Evolutionary conservation across 2,329 filamentous ascomycete species (phyloP), one percentile per base, ranked within the genome.

Genomic region (Apiospora kogelbergensis): DNA sequence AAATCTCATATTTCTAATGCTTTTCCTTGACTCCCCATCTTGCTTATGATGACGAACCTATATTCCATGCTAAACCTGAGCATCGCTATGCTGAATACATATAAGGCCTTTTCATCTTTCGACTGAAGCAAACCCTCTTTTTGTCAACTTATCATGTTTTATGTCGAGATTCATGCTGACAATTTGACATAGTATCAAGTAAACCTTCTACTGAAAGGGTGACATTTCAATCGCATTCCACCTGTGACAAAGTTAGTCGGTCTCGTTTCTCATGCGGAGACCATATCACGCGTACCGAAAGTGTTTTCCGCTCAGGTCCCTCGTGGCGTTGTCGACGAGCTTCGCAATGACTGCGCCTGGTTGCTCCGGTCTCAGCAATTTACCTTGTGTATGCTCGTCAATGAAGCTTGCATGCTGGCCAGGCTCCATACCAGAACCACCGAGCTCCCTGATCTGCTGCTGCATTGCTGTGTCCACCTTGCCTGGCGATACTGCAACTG

Each of bases 401-500:
- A 88, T 84, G 75, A 98, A 98, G 37, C 82, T 84, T 9, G 86
- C 84, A 78, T 96, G 91, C 69, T 89, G 87, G 7, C 81, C 77
- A 67, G 83, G 78, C 65, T 83, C 76, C 88, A 90, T 90, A 67
- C 78, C 79, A 1, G 78, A 76, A 45, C 81, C 79, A 57, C 85
- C 87, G 3, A 81, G 78, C 63, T 94, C 90, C 66, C 96, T 85
- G 69, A 99, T 88, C 69, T 92, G 87, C n/a, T 86, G 86, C 79
- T 97, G 95, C 95, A 98, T 98, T 66, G 91, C 91, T 0, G 95
- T 98, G 76, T 97, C 92, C 9, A 97, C 91, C 63, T 93, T 89
- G 2, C 95, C 95, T 0, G 95, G 95, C 4, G 90, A 85, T 42
- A 98, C 83, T 0, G 93, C 85, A 0, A 97, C 81, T 15, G 89